Base-by-base conservation (phyloP, 352 stramenopile genomes). In the Pythium volutum region DNA sequence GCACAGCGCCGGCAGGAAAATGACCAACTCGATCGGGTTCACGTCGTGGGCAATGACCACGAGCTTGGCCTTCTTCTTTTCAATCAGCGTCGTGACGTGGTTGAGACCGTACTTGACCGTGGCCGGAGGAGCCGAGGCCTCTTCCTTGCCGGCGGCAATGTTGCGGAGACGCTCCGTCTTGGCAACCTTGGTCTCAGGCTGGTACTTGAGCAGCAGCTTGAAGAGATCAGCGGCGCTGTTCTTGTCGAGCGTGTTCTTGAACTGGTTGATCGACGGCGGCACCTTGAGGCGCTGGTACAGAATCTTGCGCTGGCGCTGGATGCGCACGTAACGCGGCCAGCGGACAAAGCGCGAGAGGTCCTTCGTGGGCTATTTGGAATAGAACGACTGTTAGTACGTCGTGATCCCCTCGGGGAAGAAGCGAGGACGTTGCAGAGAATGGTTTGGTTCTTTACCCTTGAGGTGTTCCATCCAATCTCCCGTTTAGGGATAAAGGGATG, bases 41-140 rank as follows among this genome's bases (percentile, higher is more conserved):
- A 99, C 97, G 73, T 99, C 97, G 75, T 98, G 95, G 33, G 97
- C 97, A 75, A 99, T 99, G 27, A 98, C 75, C n/a, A 99, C 97
- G 43, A 99, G 75, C 77, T 98, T 96, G 39, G 97, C 97, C 91
- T 99, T 99, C 92, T 99, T 99, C 73, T 98, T 95, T 84, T 99
- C 97, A 59, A 99, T 92, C 45, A 99, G 78, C 62, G 90, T 97
- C 34, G 97, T 99, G 57, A 99, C 95, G 81, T 99, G 97, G 87
- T 99, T 99, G 12, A 99, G 82, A 74, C 97, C 98, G 74, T 97
- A 99, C 88, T 99, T 99, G 72, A 98, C 74, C 22, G 98, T 87
- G 58, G 93, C 81, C 38, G 94, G 79, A 46, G 95, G 93, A 34
- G 84, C 87, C 70, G 79, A 84, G 29, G 87, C 80, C 66, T 95